A percentile compares a stretch with the other conserved stretches of the same genome.
Evolutionary conservation across 805 yeast species (phyloP).

Genomic region (Blastobotrys muscicola): DNA sequence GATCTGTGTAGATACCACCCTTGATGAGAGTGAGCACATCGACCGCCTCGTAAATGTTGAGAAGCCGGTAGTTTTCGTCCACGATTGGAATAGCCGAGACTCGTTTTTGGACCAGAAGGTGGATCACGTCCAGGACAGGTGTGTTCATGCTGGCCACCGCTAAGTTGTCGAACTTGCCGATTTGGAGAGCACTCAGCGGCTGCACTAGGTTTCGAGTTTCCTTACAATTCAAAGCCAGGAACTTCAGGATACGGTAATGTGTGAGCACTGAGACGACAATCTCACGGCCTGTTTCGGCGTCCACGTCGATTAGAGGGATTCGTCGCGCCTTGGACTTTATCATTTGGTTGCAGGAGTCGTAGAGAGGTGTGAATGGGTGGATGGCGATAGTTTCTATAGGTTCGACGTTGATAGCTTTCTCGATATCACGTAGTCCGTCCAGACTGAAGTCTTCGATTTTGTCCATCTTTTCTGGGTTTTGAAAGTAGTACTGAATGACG

Average conservation of each 20-base stretch:
- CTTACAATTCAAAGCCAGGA: slow-evolving; percentile 91
- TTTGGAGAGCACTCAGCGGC: slow-evolving; percentile 60
- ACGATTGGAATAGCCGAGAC: slow-evolving; percentile 91
- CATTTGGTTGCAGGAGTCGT: slow-evolving; percentile 92
- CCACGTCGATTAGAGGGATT: slow-evolving; percentile 89
- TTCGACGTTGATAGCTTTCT: slow-evolving; percentile 74
- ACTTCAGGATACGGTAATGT: slow-evolving; percentile 90
- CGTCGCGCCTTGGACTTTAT: slow-evolving; percentile 80
- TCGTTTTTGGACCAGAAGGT: slow-evolving; percentile 63
- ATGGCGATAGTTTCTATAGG: slow-evolving; percentile 80
- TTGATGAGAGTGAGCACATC: slow-evolving; percentile 88
- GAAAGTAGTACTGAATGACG: slow-evolving; percentile 88
- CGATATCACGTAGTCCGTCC: slow-evolving; percentile 79
- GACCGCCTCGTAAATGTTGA: slow-evolving; percentile 92
- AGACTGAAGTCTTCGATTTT: slow-evolving; percentile 77
- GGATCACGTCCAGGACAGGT: slow-evolving; percentile 90
- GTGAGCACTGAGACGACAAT: slow-evolving; percentile 92
- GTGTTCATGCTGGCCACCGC: slow-evolving; percentile 81
- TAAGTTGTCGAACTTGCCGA: slow-evolving; percentile 43
- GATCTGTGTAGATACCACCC: slow-evolving; percentile 88
- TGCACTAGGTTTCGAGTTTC: slow-evolving; percentile 77
- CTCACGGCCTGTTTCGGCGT: slow-evolving; percentile 84
- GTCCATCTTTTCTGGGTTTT: slow-evolving; percentile 75
- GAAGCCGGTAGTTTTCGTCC: slow-evolving; percentile 57
- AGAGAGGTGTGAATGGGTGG: slow-evolving; percentile 82